These are phyloP conservation scores for Cardamine resedifolia DNA, from an alignment of 345 rosid genomes.

Conservation along the genomic window DNA sequence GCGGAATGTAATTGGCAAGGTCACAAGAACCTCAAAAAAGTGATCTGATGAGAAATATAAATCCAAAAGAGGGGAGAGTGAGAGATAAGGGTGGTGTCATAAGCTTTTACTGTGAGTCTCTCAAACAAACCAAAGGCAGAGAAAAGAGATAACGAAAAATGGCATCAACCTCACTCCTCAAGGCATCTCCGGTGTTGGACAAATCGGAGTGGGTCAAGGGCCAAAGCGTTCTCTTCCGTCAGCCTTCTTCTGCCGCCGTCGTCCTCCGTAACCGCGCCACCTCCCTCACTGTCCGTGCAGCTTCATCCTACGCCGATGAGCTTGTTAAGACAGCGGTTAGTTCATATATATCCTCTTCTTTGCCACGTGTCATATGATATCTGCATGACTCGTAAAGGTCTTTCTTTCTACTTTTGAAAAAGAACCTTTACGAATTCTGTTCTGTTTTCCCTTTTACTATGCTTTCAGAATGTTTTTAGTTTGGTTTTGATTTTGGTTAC, in stretches of 20 bases:
- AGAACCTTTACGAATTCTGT: background rate
- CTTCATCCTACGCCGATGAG: constrained; percentile 90
- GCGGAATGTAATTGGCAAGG: constrained; percentile 42
- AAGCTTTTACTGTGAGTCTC: constrained; percentile 33
- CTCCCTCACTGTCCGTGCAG: constrained; percentile 64
- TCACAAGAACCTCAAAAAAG: constrained; percentile 70
- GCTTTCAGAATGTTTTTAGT: background rate
- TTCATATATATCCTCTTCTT: background rate
- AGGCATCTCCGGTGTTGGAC: constrained; percentile 77
- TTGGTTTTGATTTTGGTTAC: background rate
- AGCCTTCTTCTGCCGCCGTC: constrained; percentile 55
- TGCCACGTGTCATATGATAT: constrained; percentile 19
- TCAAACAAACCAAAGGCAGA: constrained; percentile 29
- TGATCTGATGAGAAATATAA: constrained; percentile 61
- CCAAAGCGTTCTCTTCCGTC: constrained; percentile 57
- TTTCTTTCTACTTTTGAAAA: background rate
- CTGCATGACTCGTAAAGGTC: constrained; percentile 22
- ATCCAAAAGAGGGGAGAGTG: constrained; percentile 36
- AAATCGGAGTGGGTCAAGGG: constrained; percentile 86
- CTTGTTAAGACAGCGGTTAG: constrained; percentile 95
- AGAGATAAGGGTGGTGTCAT: constrained; percentile 42
- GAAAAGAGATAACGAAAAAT: constrained; percentile 39
- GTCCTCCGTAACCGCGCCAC: constrained; percentile 49
- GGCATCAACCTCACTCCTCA: constrained; percentile 90
- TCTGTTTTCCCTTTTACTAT: constrained; percentile 11